Evolutionary conservation across 805 yeast species (phyloP), one percentile per base, ranked within the genome.

Genomic region (Dipodascus albidus): DNA sequence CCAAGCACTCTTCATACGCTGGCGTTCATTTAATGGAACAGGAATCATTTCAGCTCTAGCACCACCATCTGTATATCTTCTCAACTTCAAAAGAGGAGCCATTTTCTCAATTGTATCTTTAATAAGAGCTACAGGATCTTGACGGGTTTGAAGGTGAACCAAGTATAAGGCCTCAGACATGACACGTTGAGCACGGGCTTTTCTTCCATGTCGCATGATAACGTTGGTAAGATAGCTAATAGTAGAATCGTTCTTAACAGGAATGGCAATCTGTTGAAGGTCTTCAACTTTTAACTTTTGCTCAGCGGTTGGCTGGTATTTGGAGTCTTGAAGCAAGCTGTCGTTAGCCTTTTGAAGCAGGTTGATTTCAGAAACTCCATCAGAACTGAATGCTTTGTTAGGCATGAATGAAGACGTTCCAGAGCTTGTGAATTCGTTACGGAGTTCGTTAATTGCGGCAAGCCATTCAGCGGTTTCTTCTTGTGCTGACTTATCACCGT

Each of bases 151-250:
- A 59, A 88, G 75, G 68, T 79, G 86, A 47, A 83, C 84, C 50
- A 90, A 72, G 64, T 90, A 89, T 51, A 93, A 74, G 0, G 97
- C 95, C 64, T 83, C 78, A 52, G 83, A 77, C 53, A 93, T 74
- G 50, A 77, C 74, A 60, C 77, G 83, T 64, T 83, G 83, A 0
- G 98, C 97, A 50, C 75, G 72, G 53, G 86, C 79, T 67, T 90
- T 93, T 67, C 83, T 82, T 47, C 99, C 99, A 65, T 87, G 83
- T 64, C 87, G 81, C 98, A 93, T 93, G 57, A 93, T 81, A 72
- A 89, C 75, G 65, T 89, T 89, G 53, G 87, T 83, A 63, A 93
- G 79, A 60, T 85, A 83, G 50, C 82, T 82, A 50, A 90, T 73
- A 20, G 82, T 78, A n/a, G 86, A 84, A 61, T 88, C 93, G 48